Conservation (phyloP, 2,329 filamentous ascomycete species). For the Acephala macrosclerotiorum region DNA sequence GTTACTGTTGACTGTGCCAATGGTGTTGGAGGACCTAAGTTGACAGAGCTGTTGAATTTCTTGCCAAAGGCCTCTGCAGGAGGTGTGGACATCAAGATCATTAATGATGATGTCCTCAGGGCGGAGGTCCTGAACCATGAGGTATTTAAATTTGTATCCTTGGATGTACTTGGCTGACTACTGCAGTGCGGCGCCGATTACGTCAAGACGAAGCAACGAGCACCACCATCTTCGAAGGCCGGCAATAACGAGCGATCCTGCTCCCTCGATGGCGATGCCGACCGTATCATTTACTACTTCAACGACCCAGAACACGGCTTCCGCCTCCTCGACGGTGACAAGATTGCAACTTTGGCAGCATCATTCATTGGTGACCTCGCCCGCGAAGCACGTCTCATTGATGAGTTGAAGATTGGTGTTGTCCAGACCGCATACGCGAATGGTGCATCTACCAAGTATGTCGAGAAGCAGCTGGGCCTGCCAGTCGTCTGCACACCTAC, state of each 20-base stretch:
- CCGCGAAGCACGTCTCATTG: constrained; percentile 77
- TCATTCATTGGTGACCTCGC: constrained; percentile 93
- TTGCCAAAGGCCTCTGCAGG: constrained; percentile 73
- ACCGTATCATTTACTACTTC: constrained; percentile 96
- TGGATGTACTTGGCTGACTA: constrained; percentile 27
- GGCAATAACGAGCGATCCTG: constrained; percentile 80
- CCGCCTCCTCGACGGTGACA: constrained; percentile 93
- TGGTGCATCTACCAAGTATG: constrained; percentile 90
- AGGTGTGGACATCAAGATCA: constrained; percentile 80
- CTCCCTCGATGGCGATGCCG: constrained; percentile 94
- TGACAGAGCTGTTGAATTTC: constrained; percentile 85
- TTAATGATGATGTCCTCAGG: constrained; percentile 92
- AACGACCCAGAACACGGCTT: constrained; percentile 82
- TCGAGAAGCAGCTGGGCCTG: constrained; percentile 85
- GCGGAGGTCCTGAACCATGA: constrained; percentile 90
- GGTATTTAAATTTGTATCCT: constrained; percentile 51
- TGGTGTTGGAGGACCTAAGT: constrained; percentile 91
- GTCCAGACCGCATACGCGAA: constrained; percentile 99
- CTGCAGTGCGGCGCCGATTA: constrained; percentile 89
- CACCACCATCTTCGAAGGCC: constrained; percentile 83
- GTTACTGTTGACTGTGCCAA: constrained; percentile 96
- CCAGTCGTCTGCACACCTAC: constrained; percentile 94
- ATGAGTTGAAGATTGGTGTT: constrained; percentile 88
- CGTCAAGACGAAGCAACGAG: constrained; percentile 95
- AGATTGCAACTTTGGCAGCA: constrained; percentile 92